Conservation (phyloP, 169 alveolate genomes). For the Perkinsus chesapeaki region DNA sequence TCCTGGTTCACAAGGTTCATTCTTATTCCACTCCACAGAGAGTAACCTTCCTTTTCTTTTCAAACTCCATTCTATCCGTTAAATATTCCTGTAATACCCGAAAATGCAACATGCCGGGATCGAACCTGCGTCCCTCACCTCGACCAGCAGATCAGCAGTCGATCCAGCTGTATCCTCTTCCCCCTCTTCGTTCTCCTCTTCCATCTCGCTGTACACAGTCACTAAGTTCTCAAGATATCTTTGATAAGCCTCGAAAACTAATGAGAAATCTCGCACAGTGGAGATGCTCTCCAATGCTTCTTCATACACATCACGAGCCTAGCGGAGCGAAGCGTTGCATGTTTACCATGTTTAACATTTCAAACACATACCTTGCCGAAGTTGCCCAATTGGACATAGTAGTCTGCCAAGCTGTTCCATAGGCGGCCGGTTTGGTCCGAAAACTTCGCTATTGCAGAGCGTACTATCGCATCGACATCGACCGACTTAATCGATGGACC, state of each 20-base stretch:
- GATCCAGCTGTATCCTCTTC: constrained; percentile 36
- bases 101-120: background rate
- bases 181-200: constrained; percentile 25
- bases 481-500: background rate
- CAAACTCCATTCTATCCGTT: too few species aligned
- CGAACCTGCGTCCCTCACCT: background rate
- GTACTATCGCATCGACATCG: background rate
- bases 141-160: constrained; percentile 16
- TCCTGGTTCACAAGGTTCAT: too few species aligned
- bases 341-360: background rate
- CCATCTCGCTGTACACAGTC: background rate
- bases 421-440: background rate
- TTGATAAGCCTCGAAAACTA: constrained; percentile 62
- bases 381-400: background rate
- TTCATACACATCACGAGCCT: constrained; percentile 63
- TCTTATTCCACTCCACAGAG: too few species aligned
- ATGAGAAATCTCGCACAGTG: constrained; percentile 66
- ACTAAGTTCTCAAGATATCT: constrained; percentile 61
- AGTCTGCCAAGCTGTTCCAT: background rate
- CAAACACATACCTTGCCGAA: background rate
- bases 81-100: too few species aligned
- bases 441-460: background rate
- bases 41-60: too few species aligned
- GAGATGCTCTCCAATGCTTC: constrained; percentile 59
- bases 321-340: constrained; percentile 30